phyloP scores from a whole-genome alignment of 805 yeast species.

The Saccharomycopsis fermentans region DNA sequence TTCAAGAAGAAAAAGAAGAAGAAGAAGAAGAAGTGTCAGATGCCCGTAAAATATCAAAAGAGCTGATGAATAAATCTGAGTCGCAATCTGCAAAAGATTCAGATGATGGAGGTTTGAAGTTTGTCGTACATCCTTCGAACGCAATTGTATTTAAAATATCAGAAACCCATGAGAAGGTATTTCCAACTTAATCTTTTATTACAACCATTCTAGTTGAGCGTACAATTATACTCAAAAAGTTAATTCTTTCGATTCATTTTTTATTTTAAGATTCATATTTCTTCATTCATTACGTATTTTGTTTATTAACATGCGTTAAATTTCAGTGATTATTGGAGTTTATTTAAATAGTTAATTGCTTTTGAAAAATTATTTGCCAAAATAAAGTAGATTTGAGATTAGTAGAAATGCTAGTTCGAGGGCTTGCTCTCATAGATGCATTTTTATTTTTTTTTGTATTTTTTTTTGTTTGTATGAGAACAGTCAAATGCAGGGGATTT shows the following conservation, averaged over 20 bases:
- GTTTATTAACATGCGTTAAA: no score
- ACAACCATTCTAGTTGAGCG: no score
- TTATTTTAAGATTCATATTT: neutral
- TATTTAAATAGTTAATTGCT: no score
- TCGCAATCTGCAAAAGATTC: neutral
- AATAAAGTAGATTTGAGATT: no score
- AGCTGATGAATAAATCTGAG: slow-evolving; percentile 2
- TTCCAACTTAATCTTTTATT: slow-evolving; percentile 13
- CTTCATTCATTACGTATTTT: no score
- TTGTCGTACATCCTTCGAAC: slow-evolving; percentile 17
- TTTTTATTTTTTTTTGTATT: no score
- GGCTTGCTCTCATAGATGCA: no score
- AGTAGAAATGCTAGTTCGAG: no score
- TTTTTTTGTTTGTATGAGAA: no score
- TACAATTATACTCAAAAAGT: neutral
- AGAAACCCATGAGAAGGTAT: slow-evolving; percentile 11
- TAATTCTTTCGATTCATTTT: neutral
- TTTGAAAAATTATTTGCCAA: no score
- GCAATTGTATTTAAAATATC: slow-evolving; percentile 11
- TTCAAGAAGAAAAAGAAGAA: neutral
- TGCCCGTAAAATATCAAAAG: neutral
- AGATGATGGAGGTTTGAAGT: neutral
- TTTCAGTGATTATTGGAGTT: no score
- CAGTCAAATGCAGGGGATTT: no score
- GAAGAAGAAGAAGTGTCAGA: neutral